Percentiles rank a stretch among this genome's conserved stretches.
Conservation (phyloP, 768 basidiomycete genomes). For the Trametopsis cervina region DNA sequence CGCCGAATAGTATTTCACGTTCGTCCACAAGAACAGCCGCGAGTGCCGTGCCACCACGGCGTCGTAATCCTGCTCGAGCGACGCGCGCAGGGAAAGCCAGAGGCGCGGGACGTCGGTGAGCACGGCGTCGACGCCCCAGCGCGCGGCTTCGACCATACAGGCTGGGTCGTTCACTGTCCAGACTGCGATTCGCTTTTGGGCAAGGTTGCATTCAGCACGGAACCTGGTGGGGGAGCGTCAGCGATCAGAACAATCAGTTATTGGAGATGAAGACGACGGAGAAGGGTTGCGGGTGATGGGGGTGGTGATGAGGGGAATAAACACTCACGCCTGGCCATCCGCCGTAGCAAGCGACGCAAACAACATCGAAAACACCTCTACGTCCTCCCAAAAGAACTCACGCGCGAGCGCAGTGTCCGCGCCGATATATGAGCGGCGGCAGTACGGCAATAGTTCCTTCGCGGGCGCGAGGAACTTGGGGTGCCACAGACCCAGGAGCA, state of each 20-base stretch:
- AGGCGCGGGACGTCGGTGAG: conserved; percentile 37
- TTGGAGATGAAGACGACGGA: neutral
- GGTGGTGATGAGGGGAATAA: conserved; percentile 2
- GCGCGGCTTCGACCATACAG: conserved; percentile 86
- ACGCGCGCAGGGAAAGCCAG: conserved; percentile 32
- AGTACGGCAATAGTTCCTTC: conserved; percentile 69
- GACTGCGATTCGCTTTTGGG: conserved; percentile 84
- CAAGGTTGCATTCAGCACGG: conserved; percentile 65
- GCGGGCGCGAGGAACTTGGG: conserved; percentile 82
- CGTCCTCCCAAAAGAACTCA: conserved; percentile 85
- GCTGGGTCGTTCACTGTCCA: conserved; percentile 94
- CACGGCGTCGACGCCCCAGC: conserved; percentile 38
- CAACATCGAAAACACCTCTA: conserved; percentile 79
- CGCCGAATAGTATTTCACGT: conserved; percentile 51
- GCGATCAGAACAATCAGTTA: neutral
- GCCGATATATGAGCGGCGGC: conserved; percentile 82
- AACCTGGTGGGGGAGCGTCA: conserved; percentile 55
- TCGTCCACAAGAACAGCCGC: conserved; percentile 72
- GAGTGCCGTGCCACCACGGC: conserved; percentile 54
- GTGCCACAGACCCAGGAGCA: conserved; percentile 85
- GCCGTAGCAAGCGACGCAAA: conserved; percentile 64
- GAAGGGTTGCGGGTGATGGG: neutral
- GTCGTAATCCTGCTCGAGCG: conserved; percentile 48
- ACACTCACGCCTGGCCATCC: conserved; percentile 69
- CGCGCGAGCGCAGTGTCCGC: conserved; percentile 62